Evolutionary conservation across 371 early-diverging fungal genomes (phyloP).

Genomic region (Rhizomucor pusillus): DNA sequence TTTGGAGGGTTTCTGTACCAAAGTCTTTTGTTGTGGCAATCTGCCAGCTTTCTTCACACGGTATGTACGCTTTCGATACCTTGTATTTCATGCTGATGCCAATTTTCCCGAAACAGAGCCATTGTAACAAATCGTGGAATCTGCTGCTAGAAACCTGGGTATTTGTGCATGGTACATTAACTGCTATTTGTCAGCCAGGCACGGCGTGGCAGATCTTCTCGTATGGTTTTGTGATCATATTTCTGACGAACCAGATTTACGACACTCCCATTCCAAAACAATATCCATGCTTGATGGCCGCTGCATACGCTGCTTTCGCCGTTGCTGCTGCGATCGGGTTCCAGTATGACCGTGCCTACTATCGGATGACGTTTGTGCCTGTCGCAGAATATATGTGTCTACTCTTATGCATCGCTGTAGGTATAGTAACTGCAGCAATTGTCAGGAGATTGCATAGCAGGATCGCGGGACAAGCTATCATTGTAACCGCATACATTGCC

Average conservation of each 20-base stretch:
- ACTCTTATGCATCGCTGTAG: conserved; percentile 17
- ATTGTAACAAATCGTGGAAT: conserved; percentile 37
- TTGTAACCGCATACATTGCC: conserved; percentile 5
- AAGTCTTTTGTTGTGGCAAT: conserved; percentile 44
- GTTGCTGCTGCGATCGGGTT: conserved; percentile 24
- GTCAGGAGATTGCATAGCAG: conserved; percentile 2
- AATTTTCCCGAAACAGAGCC: conserved; percentile 17
- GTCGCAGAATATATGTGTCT: conserved; percentile 31
- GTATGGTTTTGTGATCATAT: conserved; percentile 35
- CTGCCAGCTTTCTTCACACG: conserved; percentile 35
- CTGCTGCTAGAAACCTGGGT: conserved; percentile 38
- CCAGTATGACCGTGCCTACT: conserved; percentile 24
- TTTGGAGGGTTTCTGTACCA: conserved; percentile 40
- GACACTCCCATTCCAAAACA: conserved; percentile 21
- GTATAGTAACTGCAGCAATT: conserved; percentile 10
- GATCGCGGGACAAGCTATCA: neutral
- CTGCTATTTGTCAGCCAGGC: conserved; percentile 45
- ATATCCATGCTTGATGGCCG: conserved; percentile 6
- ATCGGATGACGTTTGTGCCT: conserved; percentile 39
- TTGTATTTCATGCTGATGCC: neutral
- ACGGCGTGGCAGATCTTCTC: conserved; percentile 41
- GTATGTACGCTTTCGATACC: conserved; percentile 7
- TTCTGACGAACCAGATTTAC: conserved; percentile 36
- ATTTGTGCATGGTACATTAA: conserved; percentile 38
- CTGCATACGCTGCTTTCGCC: conserved; percentile 15